Conservation (phyloP, 225 moss, liverwort and hornwort genomes). For the Polytrichum formosum region DNA sequence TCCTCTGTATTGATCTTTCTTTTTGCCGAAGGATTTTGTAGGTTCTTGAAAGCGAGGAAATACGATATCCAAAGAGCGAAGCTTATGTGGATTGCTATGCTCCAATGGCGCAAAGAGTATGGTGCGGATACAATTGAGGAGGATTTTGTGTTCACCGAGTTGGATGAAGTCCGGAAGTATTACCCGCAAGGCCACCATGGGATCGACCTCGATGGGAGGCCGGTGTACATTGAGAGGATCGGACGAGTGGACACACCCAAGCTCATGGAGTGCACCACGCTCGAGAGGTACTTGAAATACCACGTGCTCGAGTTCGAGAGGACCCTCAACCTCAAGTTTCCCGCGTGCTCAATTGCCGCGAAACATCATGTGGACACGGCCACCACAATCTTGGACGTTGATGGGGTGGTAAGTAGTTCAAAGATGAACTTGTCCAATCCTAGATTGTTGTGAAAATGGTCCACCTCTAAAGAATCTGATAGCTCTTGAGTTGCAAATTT, state of each 20-base stretch:
- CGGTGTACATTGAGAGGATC: constrained; percentile 83
- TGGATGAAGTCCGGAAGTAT: constrained; percentile 55
- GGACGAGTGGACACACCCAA: constrained; percentile 75
- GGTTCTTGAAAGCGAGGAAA: constrained; percentile 90
- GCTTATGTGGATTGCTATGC: constrained; percentile 82
- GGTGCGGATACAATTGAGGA: constrained; percentile 78
- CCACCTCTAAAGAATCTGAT: too few species aligned
- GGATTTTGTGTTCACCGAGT: constrained; percentile 73
- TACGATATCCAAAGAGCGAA: constrained; percentile 62
- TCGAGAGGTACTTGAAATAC: constrained; percentile 83
- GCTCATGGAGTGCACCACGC: constrained; percentile 81
- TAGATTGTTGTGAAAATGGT: too few species aligned
- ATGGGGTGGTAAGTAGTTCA: constrained; percentile 65
- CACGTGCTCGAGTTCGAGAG: constrained; percentile 94
- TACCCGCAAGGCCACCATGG: constrained; percentile 99
- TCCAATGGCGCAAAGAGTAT: constrained; percentile 71
- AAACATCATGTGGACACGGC: constrained; percentile 76
- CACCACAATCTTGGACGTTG: constrained; percentile 90
- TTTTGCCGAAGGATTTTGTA: constrained; percentile 19
- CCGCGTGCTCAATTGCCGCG: constrained; percentile 75
- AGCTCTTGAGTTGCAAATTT: too few species aligned
- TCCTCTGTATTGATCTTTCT: background rate
- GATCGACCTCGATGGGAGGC: constrained; percentile 84
- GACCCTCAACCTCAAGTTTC: constrained; percentile 85
- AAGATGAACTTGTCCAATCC: too few species aligned